Base-by-base conservation (phyloP, 768 basidiomycete species). In the Suillus fuscotomentosus region DNA sequence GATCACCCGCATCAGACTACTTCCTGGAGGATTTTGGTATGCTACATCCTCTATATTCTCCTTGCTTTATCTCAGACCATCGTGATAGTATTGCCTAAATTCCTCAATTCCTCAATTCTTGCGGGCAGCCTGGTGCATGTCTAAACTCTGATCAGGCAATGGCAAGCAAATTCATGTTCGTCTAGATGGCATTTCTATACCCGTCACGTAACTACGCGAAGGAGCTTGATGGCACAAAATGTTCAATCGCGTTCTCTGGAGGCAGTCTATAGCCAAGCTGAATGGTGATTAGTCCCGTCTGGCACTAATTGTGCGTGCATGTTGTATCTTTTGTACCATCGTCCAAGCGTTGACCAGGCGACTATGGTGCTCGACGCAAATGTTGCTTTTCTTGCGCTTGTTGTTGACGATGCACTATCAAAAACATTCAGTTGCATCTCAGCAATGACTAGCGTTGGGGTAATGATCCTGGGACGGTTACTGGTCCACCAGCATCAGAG, bases 281-380 rank as follows among this genome's bases (percentile, higher is more conserved):
- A 78, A 75, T 41, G 72, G 74, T 8, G 82, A 86, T 67, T 84
- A 81, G 85, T 72, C 79, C 61, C 79, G 81, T 51, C 78, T 84
- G 53, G 80, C 79, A 36, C 77, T 83, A 45, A 81, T 79, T 62
- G 85, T 86, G 55, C 34, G 82, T 70, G 34, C 43, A 41, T 50
- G 17, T n/a, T 62, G 38, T 34, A 24, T 42, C 8, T n/a, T 53
- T 17, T 22, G 54, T 38, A 31, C 3, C 36, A 14, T 42, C 11
- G 13, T 1, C 62, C 10, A 22, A 43, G 27, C 14, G 53, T 7
- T 17, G 20, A 56, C 3, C 42, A 86, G 84, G 78, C 77, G 1
- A 83, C 82, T 0, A 81, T 86, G 20, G 70, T 86, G 38, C 71
- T 86, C 11, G 80, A 80, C 27, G 82, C 82, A 3, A 84, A 85